These are phyloP conservation scores for Cenchrus fungigraminus DNA, from an alignment of 176 grass and related monocot species.

Conservation along the genomic window DNA sequence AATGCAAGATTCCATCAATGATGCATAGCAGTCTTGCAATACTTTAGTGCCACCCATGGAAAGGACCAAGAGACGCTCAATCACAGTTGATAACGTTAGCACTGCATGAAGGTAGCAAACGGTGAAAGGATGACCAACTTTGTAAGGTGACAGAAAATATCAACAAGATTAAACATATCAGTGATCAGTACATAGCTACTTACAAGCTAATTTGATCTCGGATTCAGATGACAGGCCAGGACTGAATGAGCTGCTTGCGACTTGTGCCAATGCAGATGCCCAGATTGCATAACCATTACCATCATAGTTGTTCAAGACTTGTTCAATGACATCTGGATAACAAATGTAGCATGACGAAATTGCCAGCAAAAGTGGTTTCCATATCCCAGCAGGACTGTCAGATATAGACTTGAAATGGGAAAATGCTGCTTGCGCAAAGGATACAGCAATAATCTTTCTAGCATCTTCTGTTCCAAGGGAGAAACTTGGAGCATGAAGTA, in stretches of 20 bases:
- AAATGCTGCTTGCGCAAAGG: conserved; percentile 64
- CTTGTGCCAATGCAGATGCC: conserved; percentile 63
- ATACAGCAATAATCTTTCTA: conserved; percentile 52
- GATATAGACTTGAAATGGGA: conserved; percentile 56
- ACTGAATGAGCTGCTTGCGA: conserved; percentile 68
- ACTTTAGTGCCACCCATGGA: conserved; percentile 51
- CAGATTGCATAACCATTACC: conserved; percentile 56
- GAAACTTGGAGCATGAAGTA: conserved; percentile 68
- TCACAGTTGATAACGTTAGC: conserved; percentile 57
- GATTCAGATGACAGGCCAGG: conserved; percentile 65
- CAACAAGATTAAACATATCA: neutral
- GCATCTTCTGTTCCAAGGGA: conserved; percentile 43
- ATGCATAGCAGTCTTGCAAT: conserved; percentile 65
- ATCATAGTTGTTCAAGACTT: conserved; percentile 52
- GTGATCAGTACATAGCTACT: neutral
- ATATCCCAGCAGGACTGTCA: conserved; percentile 60
- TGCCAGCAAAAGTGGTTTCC: conserved; percentile 68
- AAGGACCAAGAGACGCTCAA: conserved; percentile 53
- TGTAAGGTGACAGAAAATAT: neutral
- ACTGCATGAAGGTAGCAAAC: conserved; percentile 53
- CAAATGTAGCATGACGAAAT: conserved; percentile 83
- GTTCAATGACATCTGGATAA: conserved; percentile 72
- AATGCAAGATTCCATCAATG: conserved; percentile 76
- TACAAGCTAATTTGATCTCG: conserved; percentile 86
- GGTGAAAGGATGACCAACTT: neutral